Evolutionary conservation across 73 alveolate genomes (phyloP).

Genomic region (Stentor roeselii): DNA sequence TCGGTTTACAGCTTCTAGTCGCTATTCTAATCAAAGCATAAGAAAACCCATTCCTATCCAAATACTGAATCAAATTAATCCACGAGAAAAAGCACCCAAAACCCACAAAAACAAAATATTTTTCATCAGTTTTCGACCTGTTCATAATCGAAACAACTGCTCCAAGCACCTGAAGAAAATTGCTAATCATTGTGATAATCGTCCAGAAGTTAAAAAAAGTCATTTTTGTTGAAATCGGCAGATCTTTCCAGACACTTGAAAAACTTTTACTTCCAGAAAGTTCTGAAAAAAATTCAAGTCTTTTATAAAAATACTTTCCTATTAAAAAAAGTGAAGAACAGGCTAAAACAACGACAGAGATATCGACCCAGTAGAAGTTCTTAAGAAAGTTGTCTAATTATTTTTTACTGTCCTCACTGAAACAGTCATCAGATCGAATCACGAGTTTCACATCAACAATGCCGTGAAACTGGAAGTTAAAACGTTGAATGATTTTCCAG

Average conservation of each 20-base stretch:
- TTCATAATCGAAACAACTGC: not conserved
- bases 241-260: not conserved
- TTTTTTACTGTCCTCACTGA: not conserved
- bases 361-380: not conserved
- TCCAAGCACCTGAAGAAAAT: not conserved
- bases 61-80: not conserved
- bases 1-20: not conserved
- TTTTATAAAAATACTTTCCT: not conserved
- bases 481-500: not conserved
- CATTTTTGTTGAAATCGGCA: not conserved
- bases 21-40: not conserved
- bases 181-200: not conserved
- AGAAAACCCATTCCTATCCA: not conserved
- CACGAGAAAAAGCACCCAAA: constrained; percentile 9
- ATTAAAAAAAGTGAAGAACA: not conserved
- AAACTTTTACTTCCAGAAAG: not conserved
- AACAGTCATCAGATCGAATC: not conserved
- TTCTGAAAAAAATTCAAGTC: not conserved
- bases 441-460: not conserved
- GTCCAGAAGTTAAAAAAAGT: not conserved
- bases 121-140: not conserved
- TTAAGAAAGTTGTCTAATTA: not conserved
- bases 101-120: not conserved
- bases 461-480: not conserved
- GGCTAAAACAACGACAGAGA: not conserved